Evolutionary conservation across 768 basidiomycete genomes (phyloP), one percentile per base, ranked within the genome.

Genomic region (Tylopilus vinaceipallidus): DNA sequence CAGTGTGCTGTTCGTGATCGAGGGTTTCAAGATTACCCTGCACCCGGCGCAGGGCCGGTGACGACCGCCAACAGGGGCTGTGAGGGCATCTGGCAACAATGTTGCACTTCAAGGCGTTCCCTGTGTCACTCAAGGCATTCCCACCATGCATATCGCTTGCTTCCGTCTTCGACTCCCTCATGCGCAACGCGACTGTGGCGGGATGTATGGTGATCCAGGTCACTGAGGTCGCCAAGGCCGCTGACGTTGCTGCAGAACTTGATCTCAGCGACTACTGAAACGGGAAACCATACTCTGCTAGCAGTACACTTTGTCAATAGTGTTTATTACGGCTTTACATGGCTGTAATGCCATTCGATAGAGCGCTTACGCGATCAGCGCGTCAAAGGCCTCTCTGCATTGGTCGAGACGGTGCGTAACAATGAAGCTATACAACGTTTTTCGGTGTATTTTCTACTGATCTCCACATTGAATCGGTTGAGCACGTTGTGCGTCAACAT

Each of bases 401-500:
- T n/a, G n/a, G n/a, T n/a, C n/a, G n/a, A n/a, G n/a, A n/a, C n/a
- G n/a, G n/a, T n/a, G n/a, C n/a, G n/a, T n/a, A n/a, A n/a, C n/a
- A n/a, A n/a, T n/a, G n/a, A n/a, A n/a, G n/a, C n/a, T n/a, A n/a
- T n/a, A n/a, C n/a, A 82, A 12, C 93, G 71, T 56, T 86, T 82
- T 45, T 80, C 75, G 32, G 82, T 80, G 54, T 84, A 92, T 59
- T 82, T 84, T 74, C 90, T 93, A 42, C 70, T 66, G 36, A 97
- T 72, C 4, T 71, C 52, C 0, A 75, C 64, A 27, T 89, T 82
- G 61, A 95, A 94, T 53, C 83, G 84, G 20, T 67, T 71, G 42
- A 95, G 73, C 0, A 90, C 84, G 52, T 86, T 93, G 36, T 79
- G 81, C 13, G 86, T 67, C 49, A 76, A 75, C 70, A 72, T 95